A percentile compares a stretch with the other conserved stretches of the same genome.
These are phyloP conservation scores for Carpediemonas membranifera DNA, from an alignment of 78 protist species.

Conservation along the genomic window DNA sequence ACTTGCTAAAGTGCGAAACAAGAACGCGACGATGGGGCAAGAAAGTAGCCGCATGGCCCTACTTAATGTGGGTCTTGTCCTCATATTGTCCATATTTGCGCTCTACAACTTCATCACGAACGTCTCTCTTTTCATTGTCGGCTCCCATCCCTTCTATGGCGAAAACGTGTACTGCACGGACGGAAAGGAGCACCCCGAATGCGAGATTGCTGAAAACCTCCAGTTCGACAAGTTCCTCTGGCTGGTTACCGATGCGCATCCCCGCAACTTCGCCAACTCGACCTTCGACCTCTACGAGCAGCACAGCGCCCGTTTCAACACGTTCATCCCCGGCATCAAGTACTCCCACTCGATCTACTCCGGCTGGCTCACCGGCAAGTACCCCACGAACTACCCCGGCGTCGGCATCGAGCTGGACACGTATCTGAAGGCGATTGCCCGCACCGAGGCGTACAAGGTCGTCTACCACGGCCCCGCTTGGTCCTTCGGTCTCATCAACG, in stretches of 20 bases:
- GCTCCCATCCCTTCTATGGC: no score
- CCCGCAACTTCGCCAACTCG: background rate
- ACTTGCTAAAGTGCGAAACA: no score
- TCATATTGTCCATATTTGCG: no score
- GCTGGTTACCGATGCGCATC: background rate
- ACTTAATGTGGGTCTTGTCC: no score
- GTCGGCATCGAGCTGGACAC: background rate
- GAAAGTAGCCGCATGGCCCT: background rate
- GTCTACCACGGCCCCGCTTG: background rate
- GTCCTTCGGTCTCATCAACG: background rate
- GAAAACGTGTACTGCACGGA: no score
- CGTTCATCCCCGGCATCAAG: conserved; percentile 1
- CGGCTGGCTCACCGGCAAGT: background rate
- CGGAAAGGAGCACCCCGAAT: no score
- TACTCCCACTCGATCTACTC: background rate
- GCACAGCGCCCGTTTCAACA: background rate
- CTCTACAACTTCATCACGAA: no score
- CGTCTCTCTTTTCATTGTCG: no score
- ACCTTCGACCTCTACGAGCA: background rate
- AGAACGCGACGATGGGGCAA: background rate
- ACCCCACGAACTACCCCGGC: no score
- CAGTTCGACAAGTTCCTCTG: no score
- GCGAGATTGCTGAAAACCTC: no score
- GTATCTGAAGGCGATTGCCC: background rate
- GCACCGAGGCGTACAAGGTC: background rate